phyloP scores from a whole-genome alignment of 2,329 filamentous ascomycete genomes.

The Fusarium sp. region DNA sequence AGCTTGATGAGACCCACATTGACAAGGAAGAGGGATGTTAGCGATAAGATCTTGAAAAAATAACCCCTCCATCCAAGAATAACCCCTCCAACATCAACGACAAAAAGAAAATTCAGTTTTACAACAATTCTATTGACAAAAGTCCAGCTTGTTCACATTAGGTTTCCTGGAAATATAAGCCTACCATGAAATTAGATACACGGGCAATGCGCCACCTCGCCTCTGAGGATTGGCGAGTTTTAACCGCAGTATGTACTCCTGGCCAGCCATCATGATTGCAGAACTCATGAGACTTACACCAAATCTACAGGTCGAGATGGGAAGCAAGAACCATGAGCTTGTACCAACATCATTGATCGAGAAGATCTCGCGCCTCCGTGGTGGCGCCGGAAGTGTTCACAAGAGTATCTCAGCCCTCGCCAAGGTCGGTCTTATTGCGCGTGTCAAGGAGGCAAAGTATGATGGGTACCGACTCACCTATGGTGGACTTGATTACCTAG shows the following conservation, averaged over 20 bases:
- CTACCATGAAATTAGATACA: constrained; percentile 91
- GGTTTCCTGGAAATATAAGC: not conserved
- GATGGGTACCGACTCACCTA: constrained; percentile 98
- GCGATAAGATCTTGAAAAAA: constrained; percentile 52
- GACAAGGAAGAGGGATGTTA: constrained; percentile 3
- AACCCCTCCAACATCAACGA: constrained; percentile 41
- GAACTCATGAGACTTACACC: constrained; percentile 47
- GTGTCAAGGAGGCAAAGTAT: constrained; percentile 95
- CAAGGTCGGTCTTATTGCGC: constrained; percentile 91
- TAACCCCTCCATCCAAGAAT: constrained; percentile 49
- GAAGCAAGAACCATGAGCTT: constrained; percentile 96
- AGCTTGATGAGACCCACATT: constrained; percentile 5
- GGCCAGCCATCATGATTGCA: constrained; percentile 51
- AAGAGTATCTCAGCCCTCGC: constrained; percentile 90
- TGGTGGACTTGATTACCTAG: constrained; percentile 97
- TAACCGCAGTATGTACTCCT: constrained; percentile 79
- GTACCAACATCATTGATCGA: constrained; percentile 92
- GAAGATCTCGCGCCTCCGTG: constrained; percentile 83
- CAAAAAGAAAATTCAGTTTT: constrained; percentile 12
- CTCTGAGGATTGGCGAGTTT: constrained; percentile 93
- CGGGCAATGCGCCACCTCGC: constrained; percentile 93
- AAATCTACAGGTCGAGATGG: constrained; percentile 81
- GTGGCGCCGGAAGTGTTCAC: constrained; percentile 83
- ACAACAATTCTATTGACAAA: constrained; percentile 1
- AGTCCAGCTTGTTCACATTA: not conserved